These are phyloP conservation scores for Exserohilum turcica DNA, from an alignment of 2,329 filamentous ascomycete genomes.

Conservation along the genomic window DNA sequence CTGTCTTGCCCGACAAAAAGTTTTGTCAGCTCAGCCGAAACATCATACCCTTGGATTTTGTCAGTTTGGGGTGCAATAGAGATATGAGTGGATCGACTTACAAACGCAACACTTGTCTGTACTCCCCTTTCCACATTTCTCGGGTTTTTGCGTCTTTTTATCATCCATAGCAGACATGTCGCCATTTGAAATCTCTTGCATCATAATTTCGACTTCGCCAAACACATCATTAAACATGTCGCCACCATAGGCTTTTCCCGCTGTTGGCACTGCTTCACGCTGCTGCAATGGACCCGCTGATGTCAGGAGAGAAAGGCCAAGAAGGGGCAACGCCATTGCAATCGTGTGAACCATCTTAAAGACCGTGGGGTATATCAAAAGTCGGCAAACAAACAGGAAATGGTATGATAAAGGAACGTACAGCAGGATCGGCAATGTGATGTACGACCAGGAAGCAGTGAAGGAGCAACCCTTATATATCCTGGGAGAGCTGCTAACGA, in stretches of 20 bases:
- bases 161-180: slow-evolving; percentile 33
- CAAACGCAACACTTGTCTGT: slow-evolving; percentile 40
- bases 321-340: slow-evolving; percentile 1
- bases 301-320: slow-evolving; percentile 11
- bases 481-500: neutral
- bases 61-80: slow-evolving; percentile 10
- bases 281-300: slow-evolving; percentile 30
- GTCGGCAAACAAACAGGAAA: neutral
- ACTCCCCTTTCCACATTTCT: slow-evolving; percentile 20
- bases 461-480: slow-evolving; percentile 7
- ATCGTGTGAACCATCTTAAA: slow-evolving; percentile 6
- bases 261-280: slow-evolving; percentile 25
- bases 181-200: slow-evolving; percentile 38
- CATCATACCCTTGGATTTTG: slow-evolving; percentile 31
- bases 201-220: slow-evolving; percentile 22
- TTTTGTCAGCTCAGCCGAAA: slow-evolving; percentile 37
- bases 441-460: neutral
- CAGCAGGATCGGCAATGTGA: neutral
- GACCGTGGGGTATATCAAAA: neutral
- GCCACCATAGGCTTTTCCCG: slow-evolving; percentile 27
- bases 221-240: slow-evolving; percentile 29
- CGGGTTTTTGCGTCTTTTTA: slow-evolving; percentile 28
- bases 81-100: slow-evolving; percentile 15
- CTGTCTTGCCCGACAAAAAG: slow-evolving; percentile 31
- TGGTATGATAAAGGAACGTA: neutral